phyloP scores from a whole-genome alignment of 148 eudicot genomes.

The Linanthus parryae region DNA sequence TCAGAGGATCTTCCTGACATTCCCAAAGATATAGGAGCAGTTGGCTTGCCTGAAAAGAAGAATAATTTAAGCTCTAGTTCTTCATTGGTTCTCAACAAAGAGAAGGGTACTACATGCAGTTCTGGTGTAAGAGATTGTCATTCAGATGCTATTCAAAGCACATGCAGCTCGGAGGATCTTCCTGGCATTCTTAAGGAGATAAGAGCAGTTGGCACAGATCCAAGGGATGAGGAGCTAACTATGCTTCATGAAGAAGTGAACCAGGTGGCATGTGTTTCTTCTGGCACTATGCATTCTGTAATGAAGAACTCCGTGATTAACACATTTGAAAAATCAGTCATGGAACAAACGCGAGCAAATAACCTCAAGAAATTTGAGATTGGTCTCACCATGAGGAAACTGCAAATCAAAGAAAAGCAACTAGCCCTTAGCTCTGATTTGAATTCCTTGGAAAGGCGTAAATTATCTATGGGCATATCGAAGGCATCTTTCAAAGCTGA shows the following conservation, averaged over 20 bases:
- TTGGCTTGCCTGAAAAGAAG: slow-evolving; percentile 7
- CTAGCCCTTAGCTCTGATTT: slow-evolving; percentile 46
- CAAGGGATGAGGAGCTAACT: slow-evolving; percentile 29
- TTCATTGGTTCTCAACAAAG: slow-evolving; percentile 7
- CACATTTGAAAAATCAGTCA: slow-evolving; percentile 56
- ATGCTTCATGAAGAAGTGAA: slow-evolving; percentile 21
- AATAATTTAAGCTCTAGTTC: slow-evolving; percentile 18
- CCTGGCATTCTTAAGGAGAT: slow-evolving; percentile 19
- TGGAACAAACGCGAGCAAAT: slow-evolving; percentile 69
- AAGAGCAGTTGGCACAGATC: slow-evolving; percentile 19
- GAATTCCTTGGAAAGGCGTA: slow-evolving; percentile 60
- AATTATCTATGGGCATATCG: slow-evolving; percentile 63
- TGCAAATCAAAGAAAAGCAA: slow-evolving; percentile 61
- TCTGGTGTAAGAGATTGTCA: too few species aligned
- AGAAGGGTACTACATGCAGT: slow-evolving; percentile 12
- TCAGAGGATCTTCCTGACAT: slow-evolving; percentile 17
- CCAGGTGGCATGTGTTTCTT: slow-evolving; percentile 28
- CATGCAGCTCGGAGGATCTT: slow-evolving; percentile 21
- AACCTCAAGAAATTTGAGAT: slow-evolving; percentile 65
- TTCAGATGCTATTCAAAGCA: too few species aligned
- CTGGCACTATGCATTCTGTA: slow-evolving; percentile 15
- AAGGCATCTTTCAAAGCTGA: slow-evolving; percentile 68
- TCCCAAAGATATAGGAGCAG: slow-evolving; percentile 30
- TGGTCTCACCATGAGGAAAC: slow-evolving; percentile 51
- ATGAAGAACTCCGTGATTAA: slow-evolving; percentile 24